Evolutionary conservation across 2,329 filamentous ascomycete species (phyloP), one percentile per base, ranked within the genome.

Genomic region (Fusarium succisae): DNA sequence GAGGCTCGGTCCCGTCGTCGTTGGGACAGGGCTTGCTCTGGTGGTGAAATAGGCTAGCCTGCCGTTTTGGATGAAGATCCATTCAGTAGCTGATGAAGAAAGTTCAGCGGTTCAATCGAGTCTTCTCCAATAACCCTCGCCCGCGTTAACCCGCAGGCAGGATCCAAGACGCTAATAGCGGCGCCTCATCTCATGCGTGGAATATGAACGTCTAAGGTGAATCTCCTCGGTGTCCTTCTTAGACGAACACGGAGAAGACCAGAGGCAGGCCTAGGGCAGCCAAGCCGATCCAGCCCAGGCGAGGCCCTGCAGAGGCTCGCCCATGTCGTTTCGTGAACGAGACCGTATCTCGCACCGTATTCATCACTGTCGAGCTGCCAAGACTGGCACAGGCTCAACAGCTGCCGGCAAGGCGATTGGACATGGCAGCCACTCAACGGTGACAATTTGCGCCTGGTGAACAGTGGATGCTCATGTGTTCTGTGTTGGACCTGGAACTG

Each of bases 361-460:
- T 12, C 22, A 44, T 24, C 41, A 44, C 28, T 43, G 41, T 50
- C 44, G 30, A 30, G 32, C 62, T 72, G 73, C 76, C 76, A 76
- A 78, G 73, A 69, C 63, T 70, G 64, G 63, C 43, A 74, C 70
- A 68, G 56, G 67, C 75, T 76, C 66, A 72, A 54, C 70, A 77
- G 76, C 54, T 78, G 76, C 72, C 76, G 77, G 78, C 78, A 77
- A 78, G 74, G 74, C 77, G 74, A 78, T 78, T 78, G 77, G 74
- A 37, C 72, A 63, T 56, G 38, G 41, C 39, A 58, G 60, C 75
- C 76, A 78, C 51, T 72, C 57, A 78, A 63, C 28, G 60, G 54
- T 63, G 57, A 66, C 67, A 64, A 68, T 66, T 62, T 64, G 63
- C 56, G 43, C 61, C 44, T 63, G 55, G 69, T 48, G 59, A 67